A percentile compares a stretch with the other conserved stretches of the same genome.
phyloP scores from a whole-genome alignment of 2,329 filamentous ascomycete genomes.

The Coleophoma crateriformis region DNA sequence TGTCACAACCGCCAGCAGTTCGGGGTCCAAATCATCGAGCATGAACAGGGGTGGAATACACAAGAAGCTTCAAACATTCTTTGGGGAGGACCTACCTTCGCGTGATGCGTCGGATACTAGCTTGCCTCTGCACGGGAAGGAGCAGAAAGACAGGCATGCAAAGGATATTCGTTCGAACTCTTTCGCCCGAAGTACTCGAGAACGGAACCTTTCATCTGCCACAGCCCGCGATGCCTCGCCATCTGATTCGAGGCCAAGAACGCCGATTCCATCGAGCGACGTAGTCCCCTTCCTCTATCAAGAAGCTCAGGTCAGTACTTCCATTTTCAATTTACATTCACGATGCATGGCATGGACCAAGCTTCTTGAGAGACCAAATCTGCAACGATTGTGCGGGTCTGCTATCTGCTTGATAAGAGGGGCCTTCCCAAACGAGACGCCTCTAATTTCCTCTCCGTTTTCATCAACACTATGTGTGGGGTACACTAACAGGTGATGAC shows the following conservation, averaged over 20 bases:
- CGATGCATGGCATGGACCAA: neutral
- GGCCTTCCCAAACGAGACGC: neutral
- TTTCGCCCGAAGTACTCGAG: slow-evolving; percentile 53
- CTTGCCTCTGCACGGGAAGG: slow-evolving; percentile 36
- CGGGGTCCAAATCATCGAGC: slow-evolving; percentile 71
- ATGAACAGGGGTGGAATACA: slow-evolving; percentile 62
- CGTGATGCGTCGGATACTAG: slow-evolving; percentile 70
- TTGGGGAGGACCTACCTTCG: slow-evolving; percentile 81
- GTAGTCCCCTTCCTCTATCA: slow-evolving; percentile 98
- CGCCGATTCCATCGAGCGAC: slow-evolving; percentile 83
- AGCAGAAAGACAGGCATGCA: slow-evolving; percentile 22
- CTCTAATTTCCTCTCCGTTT: slow-evolving; percentile 9
- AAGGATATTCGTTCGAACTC: slow-evolving; percentile 61
- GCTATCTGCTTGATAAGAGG: neutral
- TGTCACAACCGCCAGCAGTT: slow-evolving; percentile 79
- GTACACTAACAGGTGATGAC: slow-evolving; percentile 6
- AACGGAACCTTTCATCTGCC: slow-evolving; percentile 76
- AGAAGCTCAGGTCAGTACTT: slow-evolving; percentile 63
- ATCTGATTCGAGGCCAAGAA: slow-evolving; percentile 69
- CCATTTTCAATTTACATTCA: slow-evolving; percentile 11
- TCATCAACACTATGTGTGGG: slow-evolving; percentile 9
- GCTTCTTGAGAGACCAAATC: neutral
- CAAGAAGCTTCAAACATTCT: slow-evolving; percentile 85
- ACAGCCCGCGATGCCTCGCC: slow-evolving; percentile 74
- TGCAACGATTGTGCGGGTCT: neutral